Conservation (phyloP, 2,329 filamentous ascomycete species). For the Teratosphaeria destructans region DNA sequence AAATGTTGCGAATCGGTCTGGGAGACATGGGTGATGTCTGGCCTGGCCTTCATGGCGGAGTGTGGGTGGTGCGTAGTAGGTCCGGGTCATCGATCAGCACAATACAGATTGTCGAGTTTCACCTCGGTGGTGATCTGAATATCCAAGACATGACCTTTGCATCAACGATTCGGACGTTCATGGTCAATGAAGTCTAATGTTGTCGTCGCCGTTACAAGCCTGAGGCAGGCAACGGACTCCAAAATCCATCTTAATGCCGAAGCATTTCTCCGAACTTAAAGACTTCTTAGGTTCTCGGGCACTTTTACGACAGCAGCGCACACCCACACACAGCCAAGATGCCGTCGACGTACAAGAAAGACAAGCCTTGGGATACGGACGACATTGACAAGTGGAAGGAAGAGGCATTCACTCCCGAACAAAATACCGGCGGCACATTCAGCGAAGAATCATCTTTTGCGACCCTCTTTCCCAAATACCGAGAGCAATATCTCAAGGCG, state of each 20-base stretch:
- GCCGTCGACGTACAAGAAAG: constrained; percentile 81
- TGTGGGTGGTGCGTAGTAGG: no score
- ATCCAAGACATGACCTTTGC: no score
- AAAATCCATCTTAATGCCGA: not conserved
- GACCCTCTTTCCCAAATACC: constrained; percentile 84
- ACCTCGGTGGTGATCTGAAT: no score
- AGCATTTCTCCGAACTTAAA: not conserved
- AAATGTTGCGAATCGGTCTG: constrained; percentile 13
- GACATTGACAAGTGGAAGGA: constrained; percentile 97
- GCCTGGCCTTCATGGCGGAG: not conserved
- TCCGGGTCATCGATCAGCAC: not conserved
- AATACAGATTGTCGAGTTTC: not conserved
- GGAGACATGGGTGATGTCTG: not conserved
- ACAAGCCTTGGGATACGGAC: constrained; percentile 92
- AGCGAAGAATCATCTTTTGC: constrained; percentile 85
- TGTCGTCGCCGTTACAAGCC: not conserved
- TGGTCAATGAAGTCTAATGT: not conserved
- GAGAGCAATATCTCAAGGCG: constrained; percentile 85
- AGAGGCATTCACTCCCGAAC: constrained; percentile 71
- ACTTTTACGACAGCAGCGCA: not conserved
- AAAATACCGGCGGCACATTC: constrained; percentile 80
- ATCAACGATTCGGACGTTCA: no score
- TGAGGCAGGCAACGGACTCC: not conserved
- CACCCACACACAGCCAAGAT: constrained; percentile 37
- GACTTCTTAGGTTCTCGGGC: not conserved